Conservation (phyloP, 805 yeast genomes). For the Wickerhamomyces mucosus region DNA sequence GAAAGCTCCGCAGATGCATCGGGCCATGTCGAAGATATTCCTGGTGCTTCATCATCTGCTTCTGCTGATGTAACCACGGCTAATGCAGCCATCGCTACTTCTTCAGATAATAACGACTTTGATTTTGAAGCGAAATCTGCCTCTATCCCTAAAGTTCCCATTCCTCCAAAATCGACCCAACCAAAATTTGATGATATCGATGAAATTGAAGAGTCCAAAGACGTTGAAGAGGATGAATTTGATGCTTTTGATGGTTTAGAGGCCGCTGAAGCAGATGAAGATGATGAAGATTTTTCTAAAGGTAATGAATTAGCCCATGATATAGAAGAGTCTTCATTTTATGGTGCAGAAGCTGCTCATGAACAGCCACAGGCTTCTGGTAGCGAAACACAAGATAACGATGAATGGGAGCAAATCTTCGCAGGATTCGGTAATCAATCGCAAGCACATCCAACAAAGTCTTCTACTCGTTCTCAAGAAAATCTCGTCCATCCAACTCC, state of each 20-base stretch:
- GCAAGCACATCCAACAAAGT: constrained; percentile 11
- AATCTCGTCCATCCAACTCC: constrained; percentile 8
- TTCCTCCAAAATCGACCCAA: not conserved
- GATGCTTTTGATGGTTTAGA: constrained; percentile 34
- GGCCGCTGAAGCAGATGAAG: constrained; percentile 22
- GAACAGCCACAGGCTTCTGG: not conserved
- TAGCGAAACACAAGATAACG: constrained; percentile 26
- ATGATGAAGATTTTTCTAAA: not conserved
- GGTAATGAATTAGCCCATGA: constrained; percentile 4
- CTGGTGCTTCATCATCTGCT: constrained; percentile 6
- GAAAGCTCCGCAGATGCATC: too few species aligned
- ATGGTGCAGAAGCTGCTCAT: constrained; percentile 14
- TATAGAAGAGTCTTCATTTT: constrained; percentile 15
- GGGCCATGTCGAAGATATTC: constrained; percentile 15
- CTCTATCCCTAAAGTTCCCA: too few species aligned
- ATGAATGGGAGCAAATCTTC: constrained; percentile 92
- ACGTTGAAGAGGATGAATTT: not conserved
- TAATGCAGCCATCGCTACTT: too few species aligned
- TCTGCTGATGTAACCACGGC: too few species aligned
- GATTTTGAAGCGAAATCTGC: too few species aligned
- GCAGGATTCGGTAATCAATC: constrained; percentile 72
- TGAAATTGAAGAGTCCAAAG: constrained; percentile 1
- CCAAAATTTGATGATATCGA: constrained; percentile 1
- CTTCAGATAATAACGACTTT: too few species aligned
- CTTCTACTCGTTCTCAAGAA: constrained; percentile 4